Evolutionary conservation across 176 grass and related monocot genomes (phyloP), one percentile per base, ranked within the genome.

Genomic region (Otatea glauca): DNA sequence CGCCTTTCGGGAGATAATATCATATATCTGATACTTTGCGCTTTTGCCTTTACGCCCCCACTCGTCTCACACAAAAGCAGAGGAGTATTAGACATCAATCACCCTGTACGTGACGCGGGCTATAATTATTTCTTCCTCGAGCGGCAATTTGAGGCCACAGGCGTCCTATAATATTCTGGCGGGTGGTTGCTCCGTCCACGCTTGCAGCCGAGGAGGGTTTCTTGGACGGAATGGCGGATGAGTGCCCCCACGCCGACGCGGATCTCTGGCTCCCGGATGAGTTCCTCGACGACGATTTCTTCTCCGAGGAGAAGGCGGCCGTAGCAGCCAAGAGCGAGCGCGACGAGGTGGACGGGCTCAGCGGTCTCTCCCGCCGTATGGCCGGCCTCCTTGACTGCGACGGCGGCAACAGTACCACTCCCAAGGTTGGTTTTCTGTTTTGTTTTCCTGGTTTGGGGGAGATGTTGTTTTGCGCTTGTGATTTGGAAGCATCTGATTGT

Each of bases 201-300:
- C 74, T 35, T 76, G 51, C n/a, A 12, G 34, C 9, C 3, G 16
- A 23, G 9, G 18, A 12, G 24, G 34, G 43, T n/a, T 82, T 18
- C 44, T 0, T 18, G 5, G 69, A 24, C 20, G 21, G 65, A 81
- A 94, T 94, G 93, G 92, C 88, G 73, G 88, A 81, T 20, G 80
- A 88, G 77, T 61, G 43, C 41, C 4, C 53, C 27, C 0, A 1
- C 4, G 78, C 20, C 9, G 67, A n/a, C 51, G 84, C 72, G 0
- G 87, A 80, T 23, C 56, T 92, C 73, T 92, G 90, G 93, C 93
- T 94, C n/a, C 93, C 93, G 0, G 90, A 89, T 0, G 93, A 94
- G 88, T 92, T 94, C 82, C 64, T 94, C 0, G 85, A 90, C 78
- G 93, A 92, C 27, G 90, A 92, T 51, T 92, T 94, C 82, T 94